Conservation (phyloP, 1,139 yeast species). For the Komagataea norvegica region DNA sequence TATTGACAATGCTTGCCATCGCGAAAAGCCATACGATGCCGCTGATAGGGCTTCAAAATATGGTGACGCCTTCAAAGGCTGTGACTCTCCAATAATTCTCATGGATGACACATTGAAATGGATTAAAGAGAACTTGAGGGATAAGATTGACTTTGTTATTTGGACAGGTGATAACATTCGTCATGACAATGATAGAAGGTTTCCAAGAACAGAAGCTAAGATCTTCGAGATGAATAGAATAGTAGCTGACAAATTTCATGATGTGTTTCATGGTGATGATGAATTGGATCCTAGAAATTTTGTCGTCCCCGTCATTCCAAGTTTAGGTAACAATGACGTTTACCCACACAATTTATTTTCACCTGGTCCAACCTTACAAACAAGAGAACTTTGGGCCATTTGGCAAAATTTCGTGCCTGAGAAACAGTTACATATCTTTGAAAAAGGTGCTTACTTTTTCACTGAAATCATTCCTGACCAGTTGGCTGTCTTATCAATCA, state of each 20-base stretch:
- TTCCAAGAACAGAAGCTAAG: slow-evolving; percentile 66
- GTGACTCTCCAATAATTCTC: slow-evolving; percentile 59
- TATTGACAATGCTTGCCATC: slow-evolving; percentile 53
- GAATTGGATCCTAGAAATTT: slow-evolving; percentile 38
- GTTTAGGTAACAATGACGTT: slow-evolving; percentile 82
- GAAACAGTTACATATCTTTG: slow-evolving; percentile 69
- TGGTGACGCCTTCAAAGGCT: slow-evolving; percentile 73
- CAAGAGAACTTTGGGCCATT: slow-evolving; percentile 66
- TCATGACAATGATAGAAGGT: slow-evolving; percentile 72
- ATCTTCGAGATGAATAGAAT: slow-evolving; percentile 65
- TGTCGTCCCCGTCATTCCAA: slow-evolving; percentile 52
- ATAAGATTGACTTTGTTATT: slow-evolving; percentile 75
- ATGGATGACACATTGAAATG: slow-evolving; percentile 63
- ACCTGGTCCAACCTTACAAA: slow-evolving; percentile 81
- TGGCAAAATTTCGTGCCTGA: slow-evolving; percentile 77
- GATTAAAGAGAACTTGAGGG: slow-evolving; percentile 58
- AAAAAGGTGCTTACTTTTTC: slow-evolving; percentile 69
- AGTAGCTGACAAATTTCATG: slow-evolving; percentile 50
- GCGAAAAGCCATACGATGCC: slow-evolving; percentile 32
- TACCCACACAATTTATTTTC: slow-evolving; percentile 83
- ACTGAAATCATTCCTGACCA: slow-evolving; percentile 73
- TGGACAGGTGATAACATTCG: slow-evolving; percentile 92
- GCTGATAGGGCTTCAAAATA: slow-evolving; percentile 53
- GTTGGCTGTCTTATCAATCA: slow-evolving; percentile 72
- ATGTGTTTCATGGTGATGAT: slow-evolving; percentile 40